Conservation (phyloP, 202 grass and related monocot species). For the Setaria italica region DNA sequence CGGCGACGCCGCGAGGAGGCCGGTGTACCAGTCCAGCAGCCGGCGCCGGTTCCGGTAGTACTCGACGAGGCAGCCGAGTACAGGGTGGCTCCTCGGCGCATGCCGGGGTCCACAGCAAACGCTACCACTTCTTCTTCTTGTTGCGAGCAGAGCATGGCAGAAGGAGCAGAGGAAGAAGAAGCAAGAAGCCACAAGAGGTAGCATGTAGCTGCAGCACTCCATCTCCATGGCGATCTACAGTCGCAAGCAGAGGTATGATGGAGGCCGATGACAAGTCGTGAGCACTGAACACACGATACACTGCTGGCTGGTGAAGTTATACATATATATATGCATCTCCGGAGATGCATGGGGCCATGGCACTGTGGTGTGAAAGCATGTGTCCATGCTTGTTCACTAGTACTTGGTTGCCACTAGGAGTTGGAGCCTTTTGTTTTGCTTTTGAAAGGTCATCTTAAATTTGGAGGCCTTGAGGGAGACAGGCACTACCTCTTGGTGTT, state of each 20-base stretch:
- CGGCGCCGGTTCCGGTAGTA: conserved; percentile 66
- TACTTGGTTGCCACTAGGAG: background rate
- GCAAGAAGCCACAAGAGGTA: background rate
- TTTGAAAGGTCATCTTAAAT: background rate
- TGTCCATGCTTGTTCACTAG: background rate
- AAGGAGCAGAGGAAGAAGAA: background rate
- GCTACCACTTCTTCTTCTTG: background rate
- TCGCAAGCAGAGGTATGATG: too few species aligned
- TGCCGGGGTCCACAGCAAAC: background rate
- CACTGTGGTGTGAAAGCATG: background rate
- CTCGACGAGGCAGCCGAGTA: conserved; percentile 64
- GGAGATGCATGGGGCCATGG: background rate
- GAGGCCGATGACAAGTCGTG: background rate
- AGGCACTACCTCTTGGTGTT: background rate
- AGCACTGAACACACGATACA: background rate
- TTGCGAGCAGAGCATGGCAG: background rate
- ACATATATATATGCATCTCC: background rate
- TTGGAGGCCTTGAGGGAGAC: conserved; percentile 9
- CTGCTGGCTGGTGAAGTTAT: background rate
- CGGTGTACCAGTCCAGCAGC: conserved; percentile 77
- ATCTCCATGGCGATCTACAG: background rate
- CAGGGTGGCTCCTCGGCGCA: conserved; percentile 55
- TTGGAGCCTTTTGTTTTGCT: background rate
- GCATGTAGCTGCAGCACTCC: background rate
- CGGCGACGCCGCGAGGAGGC: conserved; percentile 60